Evolutionary conservation across 257 asterid species (phyloP).

Genomic region (Hygrophila difformis): DNA sequence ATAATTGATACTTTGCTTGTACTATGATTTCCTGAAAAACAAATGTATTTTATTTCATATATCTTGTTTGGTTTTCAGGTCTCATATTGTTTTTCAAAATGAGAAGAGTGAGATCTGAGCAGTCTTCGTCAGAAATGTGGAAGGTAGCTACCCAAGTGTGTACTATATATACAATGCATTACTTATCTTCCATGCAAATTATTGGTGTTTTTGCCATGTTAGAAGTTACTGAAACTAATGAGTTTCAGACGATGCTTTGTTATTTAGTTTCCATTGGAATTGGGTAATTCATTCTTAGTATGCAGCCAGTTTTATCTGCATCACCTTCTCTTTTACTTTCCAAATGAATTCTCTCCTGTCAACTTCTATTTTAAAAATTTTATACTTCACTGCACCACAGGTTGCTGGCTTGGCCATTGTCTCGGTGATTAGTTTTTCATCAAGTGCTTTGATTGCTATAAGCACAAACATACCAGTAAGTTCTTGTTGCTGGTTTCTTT

Average conservation of each 20-base stretch:
- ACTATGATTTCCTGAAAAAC: not conserved
- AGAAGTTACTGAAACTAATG: no score
- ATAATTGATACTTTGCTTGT: no score
- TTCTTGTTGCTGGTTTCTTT: conserved; percentile 14
- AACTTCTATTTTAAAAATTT: not conserved
- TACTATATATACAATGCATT: no score
- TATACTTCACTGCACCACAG: conserved; percentile 27
- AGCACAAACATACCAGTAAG: conserved; percentile 74
- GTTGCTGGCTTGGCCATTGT: conserved; percentile 87
- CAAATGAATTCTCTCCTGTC: not conserved
- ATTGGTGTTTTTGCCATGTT: not conserved
- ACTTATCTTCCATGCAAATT: not conserved
- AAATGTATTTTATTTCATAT: no score
- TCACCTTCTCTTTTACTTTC: not conserved
- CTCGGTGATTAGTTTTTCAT: conserved; percentile 68
- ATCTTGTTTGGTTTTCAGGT: conserved; percentile 33
- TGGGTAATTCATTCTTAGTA: no score
- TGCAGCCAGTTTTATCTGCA: no score
- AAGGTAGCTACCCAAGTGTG: conserved; percentile 40
- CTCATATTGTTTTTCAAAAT: conserved; percentile 72
- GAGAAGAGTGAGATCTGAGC: conserved; percentile 92
- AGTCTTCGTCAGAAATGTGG: conserved; percentile 72
- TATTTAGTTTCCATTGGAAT: no score
- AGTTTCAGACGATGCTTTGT: no score
- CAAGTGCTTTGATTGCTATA: conserved; percentile 69